phyloP scores from a whole-genome alignment of 148 eudicot species.

The Nepenthes mirabilis region DNA sequence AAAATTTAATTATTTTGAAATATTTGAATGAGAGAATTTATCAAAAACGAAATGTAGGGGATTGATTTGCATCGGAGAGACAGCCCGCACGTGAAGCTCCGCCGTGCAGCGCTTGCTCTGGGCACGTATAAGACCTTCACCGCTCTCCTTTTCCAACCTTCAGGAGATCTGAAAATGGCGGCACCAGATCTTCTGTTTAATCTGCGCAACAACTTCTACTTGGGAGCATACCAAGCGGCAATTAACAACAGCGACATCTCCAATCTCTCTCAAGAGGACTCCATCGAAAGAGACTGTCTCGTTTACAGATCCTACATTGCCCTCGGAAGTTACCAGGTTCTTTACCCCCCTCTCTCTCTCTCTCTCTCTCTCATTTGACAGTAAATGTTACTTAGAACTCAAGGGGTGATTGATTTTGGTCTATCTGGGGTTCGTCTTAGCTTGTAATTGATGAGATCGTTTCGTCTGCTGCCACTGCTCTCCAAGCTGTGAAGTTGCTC shows the following conservation, averaged over 20 bases:
- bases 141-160: no score
- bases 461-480: constrained; percentile 73
- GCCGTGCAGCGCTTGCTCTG: no score
- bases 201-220: constrained; percentile 72
- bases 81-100: no score
- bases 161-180: constrained; percentile 16
- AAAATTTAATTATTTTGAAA: no score
- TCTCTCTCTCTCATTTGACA: neutral
- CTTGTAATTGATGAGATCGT: constrained; percentile 75
- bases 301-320: constrained; percentile 91
- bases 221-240: constrained; percentile 86
- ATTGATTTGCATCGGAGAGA: no score
- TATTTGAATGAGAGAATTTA: no score
- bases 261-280: constrained; percentile 59
- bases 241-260: constrained; percentile 75
- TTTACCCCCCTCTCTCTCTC: neutral
- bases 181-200: constrained; percentile 73
- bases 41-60: no score
- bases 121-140: no score
- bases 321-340: constrained; percentile 64
- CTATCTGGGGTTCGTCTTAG: constrained; percentile 14
- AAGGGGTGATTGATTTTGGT: neutral
- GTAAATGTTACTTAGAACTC: neutral
- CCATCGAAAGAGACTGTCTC: constrained; percentile 55
- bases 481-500: constrained; percentile 84